Conservation (phyloP, 345 rosid species). For the Kernera saxatilis region DNA sequence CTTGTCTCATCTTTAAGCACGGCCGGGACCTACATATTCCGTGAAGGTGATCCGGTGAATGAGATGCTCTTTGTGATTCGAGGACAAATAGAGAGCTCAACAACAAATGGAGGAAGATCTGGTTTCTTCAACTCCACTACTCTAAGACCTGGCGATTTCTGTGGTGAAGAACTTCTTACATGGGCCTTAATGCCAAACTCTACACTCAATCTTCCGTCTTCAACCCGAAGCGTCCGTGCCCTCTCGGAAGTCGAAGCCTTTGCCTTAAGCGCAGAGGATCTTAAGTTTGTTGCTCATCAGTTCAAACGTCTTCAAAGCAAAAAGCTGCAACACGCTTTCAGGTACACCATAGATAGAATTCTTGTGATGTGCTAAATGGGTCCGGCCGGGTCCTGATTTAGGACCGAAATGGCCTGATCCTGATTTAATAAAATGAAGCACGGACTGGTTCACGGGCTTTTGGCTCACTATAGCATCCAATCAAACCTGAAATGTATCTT, state of each 20-base stretch:
- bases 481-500: not conserved
- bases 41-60: conserved; percentile 84
- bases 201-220: conserved; percentile 54
- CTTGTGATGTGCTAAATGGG: not conserved
- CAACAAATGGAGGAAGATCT: conserved; percentile 85
- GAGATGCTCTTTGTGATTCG: conserved; percentile 90
- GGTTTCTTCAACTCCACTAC: conserved; percentile 89
- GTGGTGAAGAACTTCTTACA: conserved; percentile 85
- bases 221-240: conserved; percentile 71
- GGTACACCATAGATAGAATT: conserved; percentile 32
- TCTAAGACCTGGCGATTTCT: conserved; percentile 84
- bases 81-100: conserved; percentile 89
- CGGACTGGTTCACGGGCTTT: not conserved
- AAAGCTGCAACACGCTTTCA: conserved; percentile 83
- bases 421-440: not conserved
- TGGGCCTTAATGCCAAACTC: conserved; percentile 93
- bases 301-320: conserved; percentile 93
- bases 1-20: conserved; percentile 74
- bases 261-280: conserved; percentile 79
- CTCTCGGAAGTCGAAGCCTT: conserved; percentile 87
- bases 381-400: not conserved
- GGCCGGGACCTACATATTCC: conserved; percentile 58
- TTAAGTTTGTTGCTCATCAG: conserved; percentile 73
- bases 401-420: not conserved
- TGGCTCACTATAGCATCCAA: not conserved